Percentiles rank a stretch among this genome's conserved stretches.
Evolutionary conservation across 352 stramenopile genomes (phyloP).

Genomic region (Pythium phragmitis): DNA sequence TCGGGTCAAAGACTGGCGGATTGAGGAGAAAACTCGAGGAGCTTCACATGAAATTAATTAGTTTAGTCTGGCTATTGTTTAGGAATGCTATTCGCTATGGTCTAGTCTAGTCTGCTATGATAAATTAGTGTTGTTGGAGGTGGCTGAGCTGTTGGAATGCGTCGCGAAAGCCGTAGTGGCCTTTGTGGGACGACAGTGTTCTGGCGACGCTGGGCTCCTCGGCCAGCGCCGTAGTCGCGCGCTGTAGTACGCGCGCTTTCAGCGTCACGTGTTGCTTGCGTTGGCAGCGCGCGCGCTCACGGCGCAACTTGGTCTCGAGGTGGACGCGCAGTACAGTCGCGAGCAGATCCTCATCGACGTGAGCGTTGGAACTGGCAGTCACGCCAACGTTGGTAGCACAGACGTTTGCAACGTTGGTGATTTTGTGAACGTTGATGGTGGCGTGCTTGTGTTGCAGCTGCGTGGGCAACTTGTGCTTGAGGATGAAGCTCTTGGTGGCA

Average conservation of each 20-base stretch:
- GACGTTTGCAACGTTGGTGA: too few species aligned
- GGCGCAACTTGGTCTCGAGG: conserved; percentile 34
- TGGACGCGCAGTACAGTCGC: conserved; percentile 40
- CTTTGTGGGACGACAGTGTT: conserved; percentile 28
- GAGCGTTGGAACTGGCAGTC: conserved; percentile 3
- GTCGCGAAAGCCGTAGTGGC: conserved; percentile 37
- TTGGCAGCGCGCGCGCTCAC: conserved; percentile 15
- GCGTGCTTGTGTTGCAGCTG: conserved; percentile 6
- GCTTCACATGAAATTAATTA: not conserved
- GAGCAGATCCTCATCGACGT: conserved; percentile 43
- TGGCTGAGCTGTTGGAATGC: conserved; percentile 33
- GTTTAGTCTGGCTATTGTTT: conserved; percentile 32
- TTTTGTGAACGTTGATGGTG: not conserved
- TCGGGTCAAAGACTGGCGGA: too few species aligned
- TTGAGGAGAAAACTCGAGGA: too few species aligned
- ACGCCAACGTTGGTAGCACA: not conserved
- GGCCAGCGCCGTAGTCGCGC: conserved; percentile 27
- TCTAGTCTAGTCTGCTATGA: not conserved
- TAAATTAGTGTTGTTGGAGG: conserved; percentile 22
- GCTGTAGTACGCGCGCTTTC: conserved; percentile 25
- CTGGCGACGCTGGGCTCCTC: conserved; percentile 34
- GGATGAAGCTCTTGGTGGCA: conserved; percentile 4
- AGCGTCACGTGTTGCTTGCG: conserved; percentile 6
- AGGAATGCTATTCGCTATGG: not conserved
- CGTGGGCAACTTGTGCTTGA: conserved; percentile 13